A percentile compares a stretch with the other conserved stretches of the same genome.
Conservation (phyloP, 306 rosid species). For the Purshia tridentata region DNA sequence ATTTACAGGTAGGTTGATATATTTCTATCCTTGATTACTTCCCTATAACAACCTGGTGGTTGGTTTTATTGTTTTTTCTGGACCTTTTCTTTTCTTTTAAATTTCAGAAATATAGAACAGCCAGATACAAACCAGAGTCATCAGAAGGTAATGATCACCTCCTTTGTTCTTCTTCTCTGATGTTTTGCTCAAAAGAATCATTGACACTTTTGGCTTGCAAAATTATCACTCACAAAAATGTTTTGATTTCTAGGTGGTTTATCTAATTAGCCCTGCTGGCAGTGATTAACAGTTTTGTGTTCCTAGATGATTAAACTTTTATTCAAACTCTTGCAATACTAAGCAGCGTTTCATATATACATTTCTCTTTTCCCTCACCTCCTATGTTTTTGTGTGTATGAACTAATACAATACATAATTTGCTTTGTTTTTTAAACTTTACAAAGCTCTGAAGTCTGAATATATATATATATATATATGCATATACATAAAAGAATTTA, state of each 20-base stretch:
- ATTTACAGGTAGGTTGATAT: conserved; percentile 63
- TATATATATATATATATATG: background rate
- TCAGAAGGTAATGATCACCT: conserved; percentile 62
- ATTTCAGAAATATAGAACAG: conserved; percentile 93
- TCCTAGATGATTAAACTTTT: conserved; percentile 1
- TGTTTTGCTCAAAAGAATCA: conserved; percentile 5
- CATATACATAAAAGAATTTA: conserved; percentile 3
- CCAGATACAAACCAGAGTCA: conserved; percentile 85
- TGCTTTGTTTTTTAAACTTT: conserved; percentile 14
- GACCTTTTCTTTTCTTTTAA: conserved; percentile 10
- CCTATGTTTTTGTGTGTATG: background rate
- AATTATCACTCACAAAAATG: background rate
- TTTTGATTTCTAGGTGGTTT: background rate
- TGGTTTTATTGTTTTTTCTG: conserved; percentile 21
- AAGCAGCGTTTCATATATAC: background rate
- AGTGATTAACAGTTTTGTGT: background rate
- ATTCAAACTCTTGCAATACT: background rate
- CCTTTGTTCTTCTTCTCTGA: conserved; percentile 24
- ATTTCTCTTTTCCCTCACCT: conserved; percentile 8
- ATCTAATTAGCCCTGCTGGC: background rate
- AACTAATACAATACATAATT: background rate
- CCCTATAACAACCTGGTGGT: conserved; percentile 18
- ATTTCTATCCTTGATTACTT: conserved; percentile 8
- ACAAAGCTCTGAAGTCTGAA: background rate
- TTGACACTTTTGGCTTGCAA: background rate